Percentiles rank a stretch among this genome's conserved stretches.
Conservation (phyloP, 768 basidiomycete genomes). For the Boletellus ananiceps region DNA sequence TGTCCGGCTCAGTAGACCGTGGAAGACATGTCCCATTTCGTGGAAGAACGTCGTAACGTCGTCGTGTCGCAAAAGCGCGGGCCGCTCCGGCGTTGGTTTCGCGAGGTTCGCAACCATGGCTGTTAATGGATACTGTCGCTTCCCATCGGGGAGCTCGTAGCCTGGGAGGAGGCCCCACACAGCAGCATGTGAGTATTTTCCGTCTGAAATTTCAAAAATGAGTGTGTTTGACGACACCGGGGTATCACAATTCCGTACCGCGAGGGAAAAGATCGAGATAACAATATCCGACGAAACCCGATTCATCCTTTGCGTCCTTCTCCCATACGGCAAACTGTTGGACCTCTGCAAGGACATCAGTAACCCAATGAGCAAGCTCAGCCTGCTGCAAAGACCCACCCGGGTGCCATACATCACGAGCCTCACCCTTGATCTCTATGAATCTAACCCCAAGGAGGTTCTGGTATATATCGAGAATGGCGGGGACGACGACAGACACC, state of each 20-base stretch:
- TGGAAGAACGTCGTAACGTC: conserved; percentile 92
- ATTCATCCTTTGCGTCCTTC: conserved; percentile 61
- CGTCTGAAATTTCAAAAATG: conserved; percentile 36
- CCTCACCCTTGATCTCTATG: conserved; percentile 46
- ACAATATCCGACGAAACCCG: conserved; percentile 78
- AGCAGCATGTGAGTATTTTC: conserved; percentile 83
- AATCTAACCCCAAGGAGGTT: conserved; percentile 75
- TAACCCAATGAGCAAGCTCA: not conserved
- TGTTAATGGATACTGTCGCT: conserved; percentile 65
- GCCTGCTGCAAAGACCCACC: conserved; percentile 39
- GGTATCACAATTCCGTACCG: conserved; percentile 36
- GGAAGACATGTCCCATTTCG: conserved; percentile 79
- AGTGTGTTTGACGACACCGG: not conserved
- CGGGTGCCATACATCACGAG: conserved; percentile 72
- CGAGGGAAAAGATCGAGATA: conserved; percentile 88
- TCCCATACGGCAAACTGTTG: conserved; percentile 86
- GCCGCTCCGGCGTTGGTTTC: conserved; percentile 74
- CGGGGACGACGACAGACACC: conserved; percentile 74
- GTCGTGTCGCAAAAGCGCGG: conserved; percentile 82
- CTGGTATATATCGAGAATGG: conserved; percentile 82
- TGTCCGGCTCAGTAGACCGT: conserved; percentile 64
- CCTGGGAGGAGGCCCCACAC: conserved; percentile 77
- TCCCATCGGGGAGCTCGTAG: conserved; percentile 50
- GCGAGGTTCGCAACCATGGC: conserved; percentile 92
- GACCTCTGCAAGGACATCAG: conserved; percentile 47